Conservation (phyloP, 108 stramenopile genomes). For the Skeletonema menzelii region DNA sequence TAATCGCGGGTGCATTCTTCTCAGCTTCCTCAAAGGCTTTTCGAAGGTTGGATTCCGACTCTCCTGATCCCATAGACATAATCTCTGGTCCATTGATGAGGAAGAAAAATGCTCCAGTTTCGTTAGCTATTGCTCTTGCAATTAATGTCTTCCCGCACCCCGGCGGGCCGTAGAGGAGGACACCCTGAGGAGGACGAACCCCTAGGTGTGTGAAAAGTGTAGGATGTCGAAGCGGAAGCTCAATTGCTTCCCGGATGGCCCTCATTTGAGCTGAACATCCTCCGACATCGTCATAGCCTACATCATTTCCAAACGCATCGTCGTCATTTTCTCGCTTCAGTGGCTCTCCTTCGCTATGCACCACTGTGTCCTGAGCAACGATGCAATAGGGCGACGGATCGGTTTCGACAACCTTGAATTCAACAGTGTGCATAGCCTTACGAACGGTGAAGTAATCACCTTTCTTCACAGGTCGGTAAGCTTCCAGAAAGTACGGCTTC, state of each 20-base stretch:
- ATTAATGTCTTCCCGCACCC: slow-evolving; percentile 94
- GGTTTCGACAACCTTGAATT: slow-evolving; percentile 82
- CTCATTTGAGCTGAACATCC: slow-evolving; percentile 66
- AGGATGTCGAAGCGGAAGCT: slow-evolving; percentile 81
- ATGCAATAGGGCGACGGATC: slow-evolving; percentile 76
- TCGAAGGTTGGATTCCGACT: slow-evolving; percentile 93
- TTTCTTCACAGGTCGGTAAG: slow-evolving; percentile 78
- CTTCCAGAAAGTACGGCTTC: slow-evolving; percentile 85
- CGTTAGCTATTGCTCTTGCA: slow-evolving; percentile 98
- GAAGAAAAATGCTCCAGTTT: slow-evolving; percentile 96
- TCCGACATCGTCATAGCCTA: slow-evolving; percentile 83
- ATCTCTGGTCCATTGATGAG: slow-evolving; percentile 96
- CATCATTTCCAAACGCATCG: slow-evolving; percentile 13
- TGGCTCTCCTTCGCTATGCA: slow-evolving; percentile 82
- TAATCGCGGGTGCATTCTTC: slow-evolving; percentile 91
- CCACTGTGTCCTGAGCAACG: slow-evolving; percentile 85
- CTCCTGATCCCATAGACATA: slow-evolving; percentile 98
- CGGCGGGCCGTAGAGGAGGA: slow-evolving; percentile 74
- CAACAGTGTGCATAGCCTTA: slow-evolving; percentile 81
- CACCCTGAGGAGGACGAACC: slow-evolving; percentile 66
- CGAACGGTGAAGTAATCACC: slow-evolving; percentile 82
- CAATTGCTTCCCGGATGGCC: slow-evolving; percentile 85
- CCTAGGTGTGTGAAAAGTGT: slow-evolving; percentile 75
- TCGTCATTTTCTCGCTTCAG: slow-evolving; percentile 80
- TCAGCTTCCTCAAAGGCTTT: slow-evolving; percentile 96